Conservation (phyloP, 805 yeast species). For the Pichia insulana region DNA sequence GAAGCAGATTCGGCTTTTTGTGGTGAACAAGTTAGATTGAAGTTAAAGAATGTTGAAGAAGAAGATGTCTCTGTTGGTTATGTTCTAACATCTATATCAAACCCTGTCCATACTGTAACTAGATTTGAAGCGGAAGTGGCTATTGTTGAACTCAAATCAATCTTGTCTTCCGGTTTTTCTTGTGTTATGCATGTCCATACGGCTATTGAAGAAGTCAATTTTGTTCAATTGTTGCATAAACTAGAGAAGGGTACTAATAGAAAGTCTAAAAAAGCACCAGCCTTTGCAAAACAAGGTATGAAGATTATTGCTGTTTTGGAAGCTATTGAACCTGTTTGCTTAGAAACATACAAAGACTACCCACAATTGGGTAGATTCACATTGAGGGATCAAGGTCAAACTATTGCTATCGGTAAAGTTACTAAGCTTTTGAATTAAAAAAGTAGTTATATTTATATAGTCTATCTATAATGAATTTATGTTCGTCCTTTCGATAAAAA, state of each 20-base stretch:
- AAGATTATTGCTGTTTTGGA: constrained; percentile 90
- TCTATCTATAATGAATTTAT: too few species aligned
- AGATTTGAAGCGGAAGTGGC: constrained; percentile 94
- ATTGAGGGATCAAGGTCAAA: constrained; percentile 95
- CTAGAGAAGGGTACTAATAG: constrained; percentile 95
- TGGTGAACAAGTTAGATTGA: constrained; percentile 96
- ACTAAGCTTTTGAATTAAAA: constrained; percentile 67
- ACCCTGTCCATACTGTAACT: constrained; percentile 87
- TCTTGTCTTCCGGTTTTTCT: constrained; percentile 88
- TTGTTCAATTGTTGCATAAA: constrained; percentile 79
- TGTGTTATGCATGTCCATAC: constrained; percentile 99
- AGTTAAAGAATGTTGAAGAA: constrained; percentile 92
- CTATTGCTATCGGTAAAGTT: constrained; percentile 97
- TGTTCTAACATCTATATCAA: constrained; percentile 75
- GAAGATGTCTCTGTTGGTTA: constrained; percentile 91
- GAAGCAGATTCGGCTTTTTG: constrained; percentile 85
- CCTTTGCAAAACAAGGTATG: constrained; percentile 98
- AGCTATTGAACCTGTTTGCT: constrained; percentile 79
- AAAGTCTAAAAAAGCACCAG: constrained; percentile 93
- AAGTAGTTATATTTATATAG: too few species aligned
- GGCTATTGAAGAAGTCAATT: constrained; percentile 90
- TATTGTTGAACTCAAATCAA: constrained; percentile 91
- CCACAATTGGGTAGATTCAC: constrained; percentile 98
- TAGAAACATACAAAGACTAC: constrained; percentile 85
- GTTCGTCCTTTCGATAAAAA: too few species aligned